Evolutionary conservation across 306 rosid genomes (phyloP), one percentile per base, ranked within the genome.

Genomic region (Malus sieversii): DNA sequence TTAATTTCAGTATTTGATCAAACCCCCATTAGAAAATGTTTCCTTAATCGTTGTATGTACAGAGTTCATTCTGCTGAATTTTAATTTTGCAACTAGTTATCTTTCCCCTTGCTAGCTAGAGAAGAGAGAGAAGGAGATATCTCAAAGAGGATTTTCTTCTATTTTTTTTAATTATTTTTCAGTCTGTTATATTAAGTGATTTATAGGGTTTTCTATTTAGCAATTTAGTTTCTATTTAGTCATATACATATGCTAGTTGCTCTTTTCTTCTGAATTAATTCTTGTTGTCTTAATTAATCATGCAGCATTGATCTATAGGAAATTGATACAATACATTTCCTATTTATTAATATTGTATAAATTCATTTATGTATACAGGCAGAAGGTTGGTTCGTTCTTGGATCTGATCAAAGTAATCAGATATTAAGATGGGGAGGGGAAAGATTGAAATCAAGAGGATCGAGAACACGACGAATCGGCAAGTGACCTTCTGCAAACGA

Each of bases 371-470:
- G 55, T 51, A 5, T 51, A 15, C 8, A 16, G 55, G 55, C 20
- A 5, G 20, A 18, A 51, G 55, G 55, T 51, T 51, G 55, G 55
- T 16, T 51, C 20, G 20, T 13, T 51, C 20, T 51, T 51, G 55
- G 55, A 51, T 16, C 55, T 3, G 55, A 16, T 16, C 20, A 51
- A 51, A 51, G 29, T 8, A 58, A 58, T 3, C n/a, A n/a, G 62
- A 58, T n/a, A 44, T 35, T 48, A 48, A 70, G 66, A 93, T 94
- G 98, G 98, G 97, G 10, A 84, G 98, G 68, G 96, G 98, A 70
- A 95, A 95, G 85, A 90, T 95, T 6, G 96, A 95, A 83, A 95
- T 95, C n/a, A 95, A 95, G 68, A 85, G 98, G 85, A 95, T 95
- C 4, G 98, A 95, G 82, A 89, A 92, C 86, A 90, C 93, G 13